Conservation (phyloP, 768 basidiomycete species). For the Boletales sp. region DNA sequence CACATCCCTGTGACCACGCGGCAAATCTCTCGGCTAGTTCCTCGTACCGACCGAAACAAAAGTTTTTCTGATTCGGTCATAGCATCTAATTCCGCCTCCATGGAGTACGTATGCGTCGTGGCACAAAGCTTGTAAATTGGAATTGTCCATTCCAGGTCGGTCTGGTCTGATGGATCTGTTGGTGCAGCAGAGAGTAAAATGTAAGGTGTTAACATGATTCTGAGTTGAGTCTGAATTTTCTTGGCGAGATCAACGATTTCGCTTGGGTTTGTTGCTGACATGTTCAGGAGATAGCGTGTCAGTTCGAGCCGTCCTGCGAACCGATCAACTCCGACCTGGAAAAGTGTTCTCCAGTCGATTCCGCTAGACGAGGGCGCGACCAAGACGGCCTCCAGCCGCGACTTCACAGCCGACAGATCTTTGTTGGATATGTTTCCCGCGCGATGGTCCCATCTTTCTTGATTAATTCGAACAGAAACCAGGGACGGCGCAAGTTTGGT, state of each 20-base stretch:
- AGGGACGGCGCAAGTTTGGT: constrained; percentile 26
- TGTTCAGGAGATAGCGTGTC: constrained; percentile 18
- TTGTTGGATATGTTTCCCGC: constrained; percentile 16
- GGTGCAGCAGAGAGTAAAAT: constrained; percentile 11
- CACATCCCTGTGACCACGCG: constrained; percentile 37
- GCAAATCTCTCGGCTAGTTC: constrained; percentile 42
- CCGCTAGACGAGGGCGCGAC: constrained; percentile 20
- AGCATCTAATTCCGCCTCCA: background rate
- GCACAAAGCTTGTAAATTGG: constrained; percentile 26
- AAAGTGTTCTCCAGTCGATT: constrained; percentile 30
- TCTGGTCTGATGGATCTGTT: background rate
- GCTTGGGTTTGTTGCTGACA: background rate
- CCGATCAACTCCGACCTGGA: constrained; percentile 27
- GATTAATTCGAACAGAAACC: constrained; percentile 16
- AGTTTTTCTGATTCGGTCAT: constrained; percentile 26
- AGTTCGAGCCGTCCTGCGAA: constrained; percentile 28
- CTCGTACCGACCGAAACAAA: constrained; percentile 25
- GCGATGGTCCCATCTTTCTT: constrained; percentile 28
- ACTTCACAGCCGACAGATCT: constrained; percentile 11
- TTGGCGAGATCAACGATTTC: constrained; percentile 1
- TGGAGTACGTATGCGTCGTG: constrained; percentile 17
- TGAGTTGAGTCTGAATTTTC: constrained; percentile 15
- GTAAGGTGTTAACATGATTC: constrained; percentile 26
- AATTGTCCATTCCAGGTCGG: constrained; percentile 20
- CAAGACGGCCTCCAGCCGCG: constrained; percentile 3